Base-by-base conservation (phyloP, 1,284 basidiomycete genomes). In the Erythrobasidium hasegawianum region DNA sequence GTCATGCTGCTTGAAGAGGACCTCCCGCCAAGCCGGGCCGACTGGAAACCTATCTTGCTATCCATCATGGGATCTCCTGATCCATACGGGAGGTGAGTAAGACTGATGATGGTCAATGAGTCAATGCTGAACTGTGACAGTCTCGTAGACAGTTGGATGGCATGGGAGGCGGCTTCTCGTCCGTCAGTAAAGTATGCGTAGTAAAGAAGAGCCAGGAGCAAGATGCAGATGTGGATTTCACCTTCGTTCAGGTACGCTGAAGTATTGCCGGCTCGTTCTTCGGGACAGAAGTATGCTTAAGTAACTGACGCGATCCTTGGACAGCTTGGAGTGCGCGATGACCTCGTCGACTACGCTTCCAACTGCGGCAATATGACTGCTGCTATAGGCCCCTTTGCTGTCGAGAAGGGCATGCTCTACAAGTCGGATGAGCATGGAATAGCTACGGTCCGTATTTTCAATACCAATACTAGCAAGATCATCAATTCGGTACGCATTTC, bases 41-140 rank as follows among this genome's bases (percentile, higher is more conserved):
- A 82, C 70, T 87, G 76, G 78, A 16, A 77, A 78, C 20, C 83
- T 90, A 59, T 86, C 90, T 70, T 82, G 86, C 16, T 82, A 84
- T 0, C 82, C 87, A 82, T 87, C 16, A 88, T 90, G 87, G 89
- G 89, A 16, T 89, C 87, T 1, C 89, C 89, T 0, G 89, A 92
- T 73, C 82, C 86, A 0, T 81, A 89, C 26, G 50, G 50, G 9
- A 47, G 43, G 43, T 47, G 43, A 7, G 43, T n/a, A 8, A 18
- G n/a, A 47, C 82, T 86, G 0, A n/a, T n/a, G n/a, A n/a, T n/a
- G n/a, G n/a, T n/a, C n/a, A n/a, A n/a, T n/a, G n/a, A n/a, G n/a
- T n/a, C n/a, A n/a, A n/a, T 41, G 16, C 11, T 14, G 10, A 11
- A 11, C 24, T n/a, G n/a, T n/a, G n/a, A 22, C 26, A 55, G 53